A percentile compares a stretch with the other conserved stretches of the same genome.
phyloP scores from a whole-genome alignment of 1,284 basidiomycete genomes.

The Melampsora larici-populina region DNA sequence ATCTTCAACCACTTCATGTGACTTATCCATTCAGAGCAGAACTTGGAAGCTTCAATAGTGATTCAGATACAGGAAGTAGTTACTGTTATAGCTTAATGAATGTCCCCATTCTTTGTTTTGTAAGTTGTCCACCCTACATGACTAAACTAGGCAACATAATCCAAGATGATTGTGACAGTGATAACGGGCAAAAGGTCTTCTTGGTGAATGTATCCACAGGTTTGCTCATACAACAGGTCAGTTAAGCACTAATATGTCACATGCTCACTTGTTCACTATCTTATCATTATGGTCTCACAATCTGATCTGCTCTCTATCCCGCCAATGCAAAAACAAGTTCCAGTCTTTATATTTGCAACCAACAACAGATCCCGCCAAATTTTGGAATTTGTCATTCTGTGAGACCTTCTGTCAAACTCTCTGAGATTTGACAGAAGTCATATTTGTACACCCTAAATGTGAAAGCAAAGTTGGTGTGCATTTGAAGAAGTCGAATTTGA shows the following conservation, averaged over 20 bases:
- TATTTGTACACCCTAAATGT: too few relatives aligned
- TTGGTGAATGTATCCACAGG: slow-evolving; percentile 26
- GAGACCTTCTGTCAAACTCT: too few relatives aligned
- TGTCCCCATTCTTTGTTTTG: not conserved
- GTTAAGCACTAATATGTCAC: not conserved
- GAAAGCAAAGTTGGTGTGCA: too few relatives aligned
- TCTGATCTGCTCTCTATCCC: not conserved
- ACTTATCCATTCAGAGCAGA: not conserved
- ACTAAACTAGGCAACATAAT: slow-evolving; percentile 26
- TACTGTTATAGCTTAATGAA: not conserved
- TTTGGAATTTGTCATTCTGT: too few relatives aligned
- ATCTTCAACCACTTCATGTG: not conserved
- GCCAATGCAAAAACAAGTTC: too few relatives aligned
- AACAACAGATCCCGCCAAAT: too few relatives aligned
- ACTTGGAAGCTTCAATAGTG: not conserved
- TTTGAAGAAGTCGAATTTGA: too few relatives aligned
- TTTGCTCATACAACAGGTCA: slow-evolving; percentile 21
- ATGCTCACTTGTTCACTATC: not conserved
- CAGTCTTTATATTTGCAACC: too few relatives aligned
- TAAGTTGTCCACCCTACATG: slow-evolving; percentile 35
- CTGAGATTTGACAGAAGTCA: too few relatives aligned
- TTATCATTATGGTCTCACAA: not conserved
- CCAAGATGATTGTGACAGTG: slow-evolving; percentile 14
- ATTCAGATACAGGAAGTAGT: not conserved
- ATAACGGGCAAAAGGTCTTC: slow-evolving; percentile 38